A percentile compares a stretch with the other conserved stretches of the same genome.
phyloP scores from a whole-genome alignment of 345 rosid species.

The Clarkia xantiana region DNA sequence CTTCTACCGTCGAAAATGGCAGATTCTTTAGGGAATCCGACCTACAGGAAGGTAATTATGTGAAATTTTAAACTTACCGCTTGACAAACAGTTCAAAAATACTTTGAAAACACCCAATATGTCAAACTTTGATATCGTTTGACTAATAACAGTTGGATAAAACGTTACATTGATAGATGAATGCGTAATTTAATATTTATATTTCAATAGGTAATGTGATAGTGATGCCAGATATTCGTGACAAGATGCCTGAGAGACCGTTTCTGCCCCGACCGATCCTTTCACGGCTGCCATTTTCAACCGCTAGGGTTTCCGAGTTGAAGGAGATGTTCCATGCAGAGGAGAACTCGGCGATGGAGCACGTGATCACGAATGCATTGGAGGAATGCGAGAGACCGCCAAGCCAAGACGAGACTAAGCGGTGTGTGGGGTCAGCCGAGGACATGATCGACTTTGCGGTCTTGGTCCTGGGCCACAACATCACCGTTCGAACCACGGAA shows the following conservation, averaged over 20 bases:
- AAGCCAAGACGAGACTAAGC: constrained; percentile 52
- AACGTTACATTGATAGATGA: too few relatives aligned
- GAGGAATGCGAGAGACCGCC: constrained; percentile 51
- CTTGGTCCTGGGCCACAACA: constrained; percentile 26
- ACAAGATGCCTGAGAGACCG: constrained; percentile 61
- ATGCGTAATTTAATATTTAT: too few relatives aligned
- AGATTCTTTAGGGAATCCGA: constrained; percentile 50
- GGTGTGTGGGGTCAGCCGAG: constrained; percentile 47
- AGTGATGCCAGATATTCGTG: constrained; percentile 55
- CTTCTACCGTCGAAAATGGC: constrained; percentile 20
- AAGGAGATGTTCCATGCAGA: constrained; percentile 25
- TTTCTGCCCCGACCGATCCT: constrained; percentile 45
- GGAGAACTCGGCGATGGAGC: constrained; percentile 32
- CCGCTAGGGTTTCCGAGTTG: constrained; percentile 10
- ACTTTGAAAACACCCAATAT: too few relatives aligned
- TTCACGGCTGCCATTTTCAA: constrained; percentile 43
- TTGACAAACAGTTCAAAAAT: too few relatives aligned
- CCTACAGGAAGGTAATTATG: constrained; percentile 43
- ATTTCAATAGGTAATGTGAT: too few relatives aligned
- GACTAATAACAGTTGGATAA: too few relatives aligned
- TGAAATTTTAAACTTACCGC: too few relatives aligned
- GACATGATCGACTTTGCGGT: constrained; percentile 62
- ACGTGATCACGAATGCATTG: constrained; percentile 23
- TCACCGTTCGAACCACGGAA: constrained; percentile 30
- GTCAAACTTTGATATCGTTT: too few relatives aligned